Evolutionary conservation across 2,329 filamentous ascomycete genomes (phyloP), one percentile per base, ranked within the genome.

Genomic region (Penicillium sp.): DNA sequence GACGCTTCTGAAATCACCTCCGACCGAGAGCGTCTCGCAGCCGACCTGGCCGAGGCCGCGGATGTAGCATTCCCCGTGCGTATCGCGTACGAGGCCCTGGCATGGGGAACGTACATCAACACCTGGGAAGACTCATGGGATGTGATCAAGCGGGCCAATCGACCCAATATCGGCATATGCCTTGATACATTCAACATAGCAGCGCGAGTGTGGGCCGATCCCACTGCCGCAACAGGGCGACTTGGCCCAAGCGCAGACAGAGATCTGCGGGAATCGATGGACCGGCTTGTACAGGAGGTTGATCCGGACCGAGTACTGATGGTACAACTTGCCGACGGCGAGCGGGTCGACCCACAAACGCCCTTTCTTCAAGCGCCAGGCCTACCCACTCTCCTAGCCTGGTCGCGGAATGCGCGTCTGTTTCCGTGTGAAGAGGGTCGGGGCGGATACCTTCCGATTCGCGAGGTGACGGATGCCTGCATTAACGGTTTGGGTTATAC

Each of bases 161-260:
- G 86, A 16, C 72, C 80, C 13, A 92, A 91, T 72, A 89, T 92
- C 63, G 88, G 88, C 10, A 76, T 91, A 35, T 90, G 87, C 65
- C 78, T 91, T 31, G 89, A 92, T 72, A 90, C 86, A 0, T 92
- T 90, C 75, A 89, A 91, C 71, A 88, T 91, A 57, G 82, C 87
- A 1, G 88, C 83, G 0, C 75, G 85, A 10, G 80, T 89, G 56
- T 91, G 83, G 62, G 88, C 86, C 1, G 87, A 91, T 63, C 88
- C 88, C 0, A 71, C 81, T 0, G 72, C 79, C 0, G 60, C 74
- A 0, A 75, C 75, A 1, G 82, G 86, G 3, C 76, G 77, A 57
- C 80, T 42, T 42, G 74, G 0, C 60, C 73, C 44, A 0, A 75
- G 82, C 54, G 86, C 82, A 18, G 82, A 87, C 6, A 70, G 75